A percentile compares a stretch with the other conserved stretches of the same genome.
phyloP scores from a whole-genome alignment of 139 green algal genomes.

The Nannochloris sp. region DNA sequence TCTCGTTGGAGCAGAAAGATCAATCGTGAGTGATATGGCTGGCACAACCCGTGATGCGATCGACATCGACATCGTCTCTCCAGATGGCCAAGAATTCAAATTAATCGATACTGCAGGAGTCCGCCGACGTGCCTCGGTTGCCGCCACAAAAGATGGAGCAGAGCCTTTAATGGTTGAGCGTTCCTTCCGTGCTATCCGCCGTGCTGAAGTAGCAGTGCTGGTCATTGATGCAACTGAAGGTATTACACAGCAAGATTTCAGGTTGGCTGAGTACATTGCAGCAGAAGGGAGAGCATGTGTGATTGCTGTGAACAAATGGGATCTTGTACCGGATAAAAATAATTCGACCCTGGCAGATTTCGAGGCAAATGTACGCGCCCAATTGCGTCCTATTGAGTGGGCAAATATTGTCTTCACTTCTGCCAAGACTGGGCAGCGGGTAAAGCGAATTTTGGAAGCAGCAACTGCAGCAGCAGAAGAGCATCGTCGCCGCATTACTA shows the following conservation, averaged over 20 bases:
- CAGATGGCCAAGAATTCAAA: constrained; percentile 59
- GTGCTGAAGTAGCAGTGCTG: constrained; percentile 83
- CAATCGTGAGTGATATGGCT: constrained; percentile 87
- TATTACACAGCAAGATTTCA: constrained; percentile 75
- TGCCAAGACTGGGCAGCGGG: constrained; percentile 60
- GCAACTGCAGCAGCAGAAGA: constrained; percentile 58
- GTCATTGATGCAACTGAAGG: constrained; percentile 76
- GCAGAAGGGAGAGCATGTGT: constrained; percentile 79
- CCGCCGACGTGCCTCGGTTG: constrained; percentile 67
- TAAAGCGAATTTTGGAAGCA: constrained; percentile 73
- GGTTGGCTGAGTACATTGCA: constrained; percentile 51
- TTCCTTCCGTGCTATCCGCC: constrained; percentile 73
- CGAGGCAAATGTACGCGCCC: constrained; percentile 28
- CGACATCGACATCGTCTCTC: constrained; percentile 64
- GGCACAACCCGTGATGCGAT: constrained; percentile 95
- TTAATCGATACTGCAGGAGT: constrained; percentile 98
- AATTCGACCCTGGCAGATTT: constrained; percentile 35
- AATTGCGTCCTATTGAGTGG: constrained; percentile 81
- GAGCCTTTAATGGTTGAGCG: constrained; percentile 72
- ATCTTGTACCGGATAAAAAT: constrained; percentile 63
- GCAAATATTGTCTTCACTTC: constrained; percentile 82
- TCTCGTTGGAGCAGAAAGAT: constrained; percentile 72
- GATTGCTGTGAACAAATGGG: constrained; percentile 98
- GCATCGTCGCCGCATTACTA: constrained; percentile 79
- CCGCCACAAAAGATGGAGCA: constrained; percentile 51